Base-by-base conservation (phyloP, 1,139 yeast genomes). In the Candida sp. region DNA sequence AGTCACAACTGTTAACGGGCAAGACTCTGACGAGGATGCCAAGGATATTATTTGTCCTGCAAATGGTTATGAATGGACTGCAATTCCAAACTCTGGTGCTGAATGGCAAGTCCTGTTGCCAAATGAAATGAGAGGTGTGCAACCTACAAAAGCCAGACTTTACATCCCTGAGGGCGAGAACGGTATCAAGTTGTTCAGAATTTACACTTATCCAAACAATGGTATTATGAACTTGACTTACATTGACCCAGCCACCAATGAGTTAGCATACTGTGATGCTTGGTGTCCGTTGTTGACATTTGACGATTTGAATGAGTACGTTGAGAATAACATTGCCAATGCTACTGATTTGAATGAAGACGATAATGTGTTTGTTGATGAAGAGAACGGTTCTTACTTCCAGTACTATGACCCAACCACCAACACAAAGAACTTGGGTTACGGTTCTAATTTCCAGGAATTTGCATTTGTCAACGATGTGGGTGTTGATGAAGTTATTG, bases 171-270 rank as follows among this genome's bases (percentile, higher is more conserved):
- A 68, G 5, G 73, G 76, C 6, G 75, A 75, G 37, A 73, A 77
- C 47, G 87, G 89, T 7, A 83, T 90, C 4, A 78, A 85, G 52
- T 58, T 79, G 6, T 93, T 92, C 67, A 79, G 98, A 61, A 75
- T 94, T 23, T 73, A 88, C 47, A 85, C 97, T 0, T 75, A 81
- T 51, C 98, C 98, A 1, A 81, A 91, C 42, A 82, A 87, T 59
- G 93, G 98, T 58, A 93, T 93, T 56, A 89, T 94, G 97, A 94
- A 94, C 65, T 70, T 94, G 58, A 86, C 97, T 0, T 94, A 91
- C 63, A 73, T 88, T 34, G 96, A 93, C 63, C 96, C 96, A 3
- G 58, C 66, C 1, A 79, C 91, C 1, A 84, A 87, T 50, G 72
- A 74, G 30, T 47, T 83, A 6, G 63, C 72, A 4, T 72, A 69